Conservation (phyloP, 352 stramenopile species). For the Blastocystis sp. region DNA sequence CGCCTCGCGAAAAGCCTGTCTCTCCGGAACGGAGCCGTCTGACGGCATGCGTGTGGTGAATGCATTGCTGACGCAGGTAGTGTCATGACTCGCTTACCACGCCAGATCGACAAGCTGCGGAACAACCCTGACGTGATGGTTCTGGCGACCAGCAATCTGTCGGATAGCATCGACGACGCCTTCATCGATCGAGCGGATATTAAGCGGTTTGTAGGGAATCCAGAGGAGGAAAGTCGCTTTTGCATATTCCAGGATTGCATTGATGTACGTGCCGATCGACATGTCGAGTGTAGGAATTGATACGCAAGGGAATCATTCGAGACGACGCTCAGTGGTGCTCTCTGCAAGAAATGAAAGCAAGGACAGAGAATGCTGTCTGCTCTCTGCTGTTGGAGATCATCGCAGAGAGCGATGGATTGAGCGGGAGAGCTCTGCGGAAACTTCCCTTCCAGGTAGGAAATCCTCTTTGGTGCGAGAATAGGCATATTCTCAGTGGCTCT, state of each 20-base stretch:
- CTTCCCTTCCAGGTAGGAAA: slow-evolving; percentile 71
- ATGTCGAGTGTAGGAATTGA: slow-evolving; percentile 7
- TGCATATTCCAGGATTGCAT: slow-evolving; percentile 76
- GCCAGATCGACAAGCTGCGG: slow-evolving; percentile 72
- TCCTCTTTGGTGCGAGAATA: neutral
- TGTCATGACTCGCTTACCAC: neutral
- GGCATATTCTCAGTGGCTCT: slow-evolving; percentile 18
- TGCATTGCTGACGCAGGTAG: slow-evolving; percentile 75
- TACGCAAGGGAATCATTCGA: neutral
- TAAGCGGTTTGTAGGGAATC: slow-evolving; percentile 71
- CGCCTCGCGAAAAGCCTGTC: slow-evolving; percentile 70
- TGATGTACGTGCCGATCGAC: slow-evolving; percentile 65
- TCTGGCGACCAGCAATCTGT: slow-evolving; percentile 85
- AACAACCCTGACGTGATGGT: slow-evolving; percentile 79
- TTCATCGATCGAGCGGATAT: slow-evolving; percentile 86
- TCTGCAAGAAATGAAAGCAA: neutral
- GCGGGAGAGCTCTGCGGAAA: slow-evolving; percentile 73
- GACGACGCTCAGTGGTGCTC: neutral
- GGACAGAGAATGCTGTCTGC: neutral
- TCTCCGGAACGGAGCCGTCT: slow-evolving; percentile 75
- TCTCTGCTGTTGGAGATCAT: slow-evolving; percentile 39
- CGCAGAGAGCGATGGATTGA: slow-evolving; percentile 70
- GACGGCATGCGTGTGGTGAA: slow-evolving; percentile 84
- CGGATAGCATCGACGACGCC: slow-evolving; percentile 78
- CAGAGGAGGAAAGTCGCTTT: slow-evolving; percentile 68